Evolutionary conservation across 2,329 filamentous ascomycete species (phyloP).

Genomic region (Fusarium clavum): DNA sequence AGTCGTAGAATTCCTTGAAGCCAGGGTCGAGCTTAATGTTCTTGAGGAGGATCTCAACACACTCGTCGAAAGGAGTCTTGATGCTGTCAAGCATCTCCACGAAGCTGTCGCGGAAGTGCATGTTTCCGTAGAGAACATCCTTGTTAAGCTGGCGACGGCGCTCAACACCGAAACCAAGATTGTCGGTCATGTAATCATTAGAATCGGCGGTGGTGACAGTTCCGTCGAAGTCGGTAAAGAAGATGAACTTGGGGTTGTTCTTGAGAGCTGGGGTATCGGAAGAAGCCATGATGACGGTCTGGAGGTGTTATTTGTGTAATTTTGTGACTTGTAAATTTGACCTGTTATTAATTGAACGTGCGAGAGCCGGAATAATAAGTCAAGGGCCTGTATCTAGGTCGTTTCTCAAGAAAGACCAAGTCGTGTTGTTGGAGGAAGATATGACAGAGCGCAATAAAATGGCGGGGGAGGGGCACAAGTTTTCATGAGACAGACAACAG

Average conservation of each 20-base stretch:
- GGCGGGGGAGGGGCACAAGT: slow-evolving; percentile 45
- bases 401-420: slow-evolving; percentile 6
- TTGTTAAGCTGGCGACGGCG: slow-evolving; percentile 79
- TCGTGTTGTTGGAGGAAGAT: slow-evolving; percentile 23
- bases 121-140: slow-evolving; percentile 77
- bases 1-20: slow-evolving; percentile 89
- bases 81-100: slow-evolving; percentile 92
- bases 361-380: background rate
- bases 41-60: slow-evolving; percentile 79
- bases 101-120: slow-evolving; percentile 87
- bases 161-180: slow-evolving; percentile 82
- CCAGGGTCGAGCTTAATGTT: slow-evolving; percentile 91
- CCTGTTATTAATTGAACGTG: background rate
- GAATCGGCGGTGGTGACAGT: slow-evolving; percentile 83
- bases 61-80: slow-evolving; percentile 81
- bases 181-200: slow-evolving; percentile 85
- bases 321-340: background rate
- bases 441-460: slow-evolving; percentile 35
- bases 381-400: background rate
- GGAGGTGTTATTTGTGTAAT: background rate
- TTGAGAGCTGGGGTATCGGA: slow-evolving; percentile 67
- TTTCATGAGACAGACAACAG: slow-evolving; percentile 40
- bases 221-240: slow-evolving; percentile 99
- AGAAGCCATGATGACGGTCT: slow-evolving; percentile 56
- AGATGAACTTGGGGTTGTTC: slow-evolving; percentile 87